Evolutionary conservation across 2,329 filamentous ascomycete species (phyloP), one percentile per base, ranked within the genome.

Genomic region (Thelonectria blattea): DNA sequence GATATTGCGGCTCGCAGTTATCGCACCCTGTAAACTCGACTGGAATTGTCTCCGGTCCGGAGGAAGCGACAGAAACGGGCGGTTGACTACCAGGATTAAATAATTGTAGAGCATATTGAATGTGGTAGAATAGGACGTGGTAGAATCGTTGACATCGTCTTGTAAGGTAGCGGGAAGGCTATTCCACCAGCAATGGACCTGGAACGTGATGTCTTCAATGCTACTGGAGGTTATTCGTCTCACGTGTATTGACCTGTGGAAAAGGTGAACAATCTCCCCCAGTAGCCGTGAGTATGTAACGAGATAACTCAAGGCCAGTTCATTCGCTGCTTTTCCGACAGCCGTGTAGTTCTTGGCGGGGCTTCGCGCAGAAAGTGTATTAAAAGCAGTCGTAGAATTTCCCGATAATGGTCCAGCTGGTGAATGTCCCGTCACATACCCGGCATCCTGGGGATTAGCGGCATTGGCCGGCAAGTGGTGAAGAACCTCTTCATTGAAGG

Each of bases 31-130:
- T 7, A 76, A 61, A 3, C 65, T 68, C 6, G 72, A 71, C 42
- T 69, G 65, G 48, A 76, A 76, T 10, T 74, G 69, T 12, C 50
- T 27, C 53, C 61, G 18, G 60, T 65, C 50, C 58, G 66, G 27
- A 52, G 63, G n/a, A 2, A 76, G 63, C 2, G 75, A 78, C 2
- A 78, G 65, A 6, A 70, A 75, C 1, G 75, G 75, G 2, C 75
- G 67, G 24, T 76, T 73, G 17, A 75, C 68, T 18, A 76, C 58
- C 30, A 78, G 65, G 10, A 74, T 61, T 1, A 73, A 60, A 46
- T 76, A 71, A 37, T 76, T 69, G 52, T 76, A 73, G 6, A 72
- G 60, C 11, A 74, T 65, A 11, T 68, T 65, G 45, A 75, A 73
- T 51, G 74, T 74, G 2, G 24, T 56, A 32, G 50, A 59, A 58